Percentiles rank a stretch among this genome's conserved stretches.
Evolutionary conservation across 768 basidiomycete species (phyloP).

Genomic region (Roridomyces roridus): DNA sequence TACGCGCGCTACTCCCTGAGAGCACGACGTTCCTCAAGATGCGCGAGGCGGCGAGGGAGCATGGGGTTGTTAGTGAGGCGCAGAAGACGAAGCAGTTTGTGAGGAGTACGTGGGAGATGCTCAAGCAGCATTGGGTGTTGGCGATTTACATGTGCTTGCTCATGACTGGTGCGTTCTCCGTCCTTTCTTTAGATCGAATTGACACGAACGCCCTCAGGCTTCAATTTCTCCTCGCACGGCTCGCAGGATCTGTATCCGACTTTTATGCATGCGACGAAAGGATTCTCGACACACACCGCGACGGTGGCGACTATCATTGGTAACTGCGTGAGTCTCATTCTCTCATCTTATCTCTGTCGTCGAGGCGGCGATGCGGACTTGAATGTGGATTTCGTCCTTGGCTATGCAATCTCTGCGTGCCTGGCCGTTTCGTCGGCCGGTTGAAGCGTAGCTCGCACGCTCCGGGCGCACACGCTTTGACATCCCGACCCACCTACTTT

Average conservation of each 20-base stretch:
- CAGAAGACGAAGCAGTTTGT: constrained; percentile 77
- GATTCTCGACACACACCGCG: constrained; percentile 59
- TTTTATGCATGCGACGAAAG: constrained; percentile 69
- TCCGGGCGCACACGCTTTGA: no score
- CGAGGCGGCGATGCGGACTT: no score
- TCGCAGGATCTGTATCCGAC: constrained; percentile 82
- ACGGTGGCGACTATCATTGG: constrained; percentile 85
- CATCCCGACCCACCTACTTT: no score
- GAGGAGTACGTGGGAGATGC: constrained; percentile 74
- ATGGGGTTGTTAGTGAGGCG: constrained; percentile 34
- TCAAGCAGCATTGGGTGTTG: constrained; percentile 80
- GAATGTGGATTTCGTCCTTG: no score
- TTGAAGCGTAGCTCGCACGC: no score
- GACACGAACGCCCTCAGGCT: constrained; percentile 44
- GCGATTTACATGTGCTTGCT: constrained; percentile 86
- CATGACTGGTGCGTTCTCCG: constrained; percentile 69
- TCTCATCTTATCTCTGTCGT: background rate
- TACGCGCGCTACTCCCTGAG: constrained; percentile 79
- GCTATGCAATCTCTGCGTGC: no score
- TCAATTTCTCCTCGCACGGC: constrained; percentile 82
- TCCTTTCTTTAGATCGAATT: no score
- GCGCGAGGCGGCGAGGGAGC: constrained; percentile 9
- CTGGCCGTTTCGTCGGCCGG: no score
- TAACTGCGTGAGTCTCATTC: constrained; percentile 54
- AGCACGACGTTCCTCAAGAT: constrained; percentile 56